Conservation (phyloP, 2,329 filamentous ascomycete genomes). For the Colletotrichum sansevieriae region DNA sequence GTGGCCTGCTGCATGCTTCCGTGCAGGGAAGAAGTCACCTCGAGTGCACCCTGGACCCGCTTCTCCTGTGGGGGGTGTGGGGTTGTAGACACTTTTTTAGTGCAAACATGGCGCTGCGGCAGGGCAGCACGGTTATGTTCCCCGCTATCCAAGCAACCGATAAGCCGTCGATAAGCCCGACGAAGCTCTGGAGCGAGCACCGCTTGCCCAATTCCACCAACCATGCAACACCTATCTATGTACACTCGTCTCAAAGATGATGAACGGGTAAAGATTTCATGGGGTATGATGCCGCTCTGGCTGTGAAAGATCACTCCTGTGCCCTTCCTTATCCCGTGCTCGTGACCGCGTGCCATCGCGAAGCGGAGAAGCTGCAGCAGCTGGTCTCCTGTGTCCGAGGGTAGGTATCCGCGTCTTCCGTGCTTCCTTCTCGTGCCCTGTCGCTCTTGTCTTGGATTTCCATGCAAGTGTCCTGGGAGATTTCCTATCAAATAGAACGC, state of each 20-base stretch:
- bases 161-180: conserved; percentile 30
- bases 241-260: conserved; percentile 1
- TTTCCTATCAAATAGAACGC: too few relatives aligned
- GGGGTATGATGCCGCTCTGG: conserved; percentile 10
- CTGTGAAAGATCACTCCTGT: conserved; percentile 5
- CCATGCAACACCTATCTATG: background rate
- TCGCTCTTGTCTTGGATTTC: background rate
- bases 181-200: conserved; percentile 15
- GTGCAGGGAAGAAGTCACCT: conserved; percentile 35
- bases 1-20: conserved; percentile 35
- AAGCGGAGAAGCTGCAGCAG: conserved; percentile 30
- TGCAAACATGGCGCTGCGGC: conserved; percentile 33
- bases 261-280: background rate
- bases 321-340: conserved; percentile 16
- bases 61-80: conserved; percentile 37
- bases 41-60: conserved; percentile 24
- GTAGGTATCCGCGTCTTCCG: conserved; percentile 29
- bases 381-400: background rate
- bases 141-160: conserved; percentile 13
- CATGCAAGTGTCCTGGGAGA: too few relatives aligned
- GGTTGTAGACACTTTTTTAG: conserved; percentile 12
- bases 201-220: background rate
- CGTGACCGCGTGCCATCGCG: conserved; percentile 3
- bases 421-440: background rate
- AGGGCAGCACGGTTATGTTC: conserved; percentile 19